phyloP scores from a whole-genome alignment of 257 asterid genomes.

The Solanum piurae region DNA sequence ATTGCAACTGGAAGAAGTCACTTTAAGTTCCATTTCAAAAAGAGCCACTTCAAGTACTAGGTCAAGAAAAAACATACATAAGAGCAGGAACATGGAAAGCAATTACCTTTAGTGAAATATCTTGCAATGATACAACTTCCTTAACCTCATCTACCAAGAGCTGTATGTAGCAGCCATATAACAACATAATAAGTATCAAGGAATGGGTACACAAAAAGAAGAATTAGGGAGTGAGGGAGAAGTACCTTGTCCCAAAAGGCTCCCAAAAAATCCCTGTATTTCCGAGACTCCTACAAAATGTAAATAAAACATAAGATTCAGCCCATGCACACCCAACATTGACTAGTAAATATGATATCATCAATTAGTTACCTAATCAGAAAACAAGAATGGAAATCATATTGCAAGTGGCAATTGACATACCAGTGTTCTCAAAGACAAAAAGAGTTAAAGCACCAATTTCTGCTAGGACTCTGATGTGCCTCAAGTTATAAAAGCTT shows the following conservation, averaged over 20 bases:
- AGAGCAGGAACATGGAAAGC: neutral
- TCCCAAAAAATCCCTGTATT: slow-evolving; percentile 60
- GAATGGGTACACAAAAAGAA: neutral
- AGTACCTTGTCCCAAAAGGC: slow-evolving; percentile 93
- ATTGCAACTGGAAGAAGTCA: neutral
- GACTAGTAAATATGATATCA: neutral
- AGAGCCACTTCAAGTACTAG: neutral
- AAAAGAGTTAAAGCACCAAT: neutral
- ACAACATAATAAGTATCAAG: slow-evolving; percentile 1
- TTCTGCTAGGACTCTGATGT: neutral
- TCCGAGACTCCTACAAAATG: slow-evolving; percentile 56
- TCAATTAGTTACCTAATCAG: neutral
- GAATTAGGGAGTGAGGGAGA: neutral
- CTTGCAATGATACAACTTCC: slow-evolving; percentile 54
- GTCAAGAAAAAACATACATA: neutral
- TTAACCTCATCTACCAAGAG: slow-evolving; percentile 52
- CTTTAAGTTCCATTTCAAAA: neutral
- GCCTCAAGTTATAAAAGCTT: neutral
- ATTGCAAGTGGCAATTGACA: neutral
- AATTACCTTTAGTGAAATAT: slow-evolving; percentile 58
- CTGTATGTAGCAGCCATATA: slow-evolving; percentile 30
- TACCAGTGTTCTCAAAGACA: neutral
- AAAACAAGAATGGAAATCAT: neutral
- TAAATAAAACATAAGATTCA: slow-evolving; percentile 12
- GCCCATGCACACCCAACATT: neutral